Percentiles rank a stretch among this genome's conserved stretches.
Evolutionary conservation across 2,329 filamentous ascomycete species (phyloP).

Genomic region (Ophiocordyceps camponoti-floridani): DNA sequence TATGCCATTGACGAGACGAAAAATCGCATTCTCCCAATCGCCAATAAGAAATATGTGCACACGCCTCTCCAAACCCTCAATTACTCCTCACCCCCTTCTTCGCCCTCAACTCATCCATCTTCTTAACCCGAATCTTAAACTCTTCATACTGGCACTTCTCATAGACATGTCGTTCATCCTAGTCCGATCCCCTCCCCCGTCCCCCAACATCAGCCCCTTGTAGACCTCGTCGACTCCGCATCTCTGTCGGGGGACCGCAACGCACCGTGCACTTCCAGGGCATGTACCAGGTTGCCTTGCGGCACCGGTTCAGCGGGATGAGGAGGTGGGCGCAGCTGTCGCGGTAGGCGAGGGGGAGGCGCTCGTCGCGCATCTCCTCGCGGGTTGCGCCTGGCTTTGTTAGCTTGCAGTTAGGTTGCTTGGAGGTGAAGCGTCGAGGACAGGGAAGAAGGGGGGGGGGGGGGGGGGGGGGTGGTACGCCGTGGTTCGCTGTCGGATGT

Average conservation of each 20-base stretch:
- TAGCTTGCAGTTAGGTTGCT: neutral
- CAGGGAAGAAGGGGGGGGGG: slow-evolving; percentile 1
- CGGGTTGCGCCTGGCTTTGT: slow-evolving; percentile 48
- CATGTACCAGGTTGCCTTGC: slow-evolving; percentile 77
- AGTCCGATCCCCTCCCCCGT: slow-evolving; percentile 1
- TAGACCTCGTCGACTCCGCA: too few relatives aligned
- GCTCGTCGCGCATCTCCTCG: slow-evolving; percentile 86
- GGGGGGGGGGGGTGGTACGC: neutral
- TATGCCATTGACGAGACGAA: too few relatives aligned
- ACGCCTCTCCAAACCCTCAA: slow-evolving; percentile 17
- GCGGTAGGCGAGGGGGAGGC: slow-evolving; percentile 75
- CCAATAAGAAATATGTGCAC: too few relatives aligned
- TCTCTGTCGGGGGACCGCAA: slow-evolving; percentile 3
- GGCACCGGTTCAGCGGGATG: slow-evolving; percentile 91
- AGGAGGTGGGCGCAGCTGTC: slow-evolving; percentile 91
- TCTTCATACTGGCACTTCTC: slow-evolving; percentile 99
- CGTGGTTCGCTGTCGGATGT: neutral
- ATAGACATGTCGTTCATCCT: slow-evolving; percentile 95
- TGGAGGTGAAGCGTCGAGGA: slow-evolving; percentile 6
- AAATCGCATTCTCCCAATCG: too few relatives aligned
- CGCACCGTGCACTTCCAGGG: slow-evolving; percentile 96
- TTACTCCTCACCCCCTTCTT: slow-evolving; percentile 77
- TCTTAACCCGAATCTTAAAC: slow-evolving; percentile 95
- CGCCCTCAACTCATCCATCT: slow-evolving; percentile 92
- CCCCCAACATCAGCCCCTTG: neutral